These are phyloP conservation scores for Cyclanthera cordifolia DNA, from an alignment of 306 rosid species.

Conservation along the genomic window DNA sequence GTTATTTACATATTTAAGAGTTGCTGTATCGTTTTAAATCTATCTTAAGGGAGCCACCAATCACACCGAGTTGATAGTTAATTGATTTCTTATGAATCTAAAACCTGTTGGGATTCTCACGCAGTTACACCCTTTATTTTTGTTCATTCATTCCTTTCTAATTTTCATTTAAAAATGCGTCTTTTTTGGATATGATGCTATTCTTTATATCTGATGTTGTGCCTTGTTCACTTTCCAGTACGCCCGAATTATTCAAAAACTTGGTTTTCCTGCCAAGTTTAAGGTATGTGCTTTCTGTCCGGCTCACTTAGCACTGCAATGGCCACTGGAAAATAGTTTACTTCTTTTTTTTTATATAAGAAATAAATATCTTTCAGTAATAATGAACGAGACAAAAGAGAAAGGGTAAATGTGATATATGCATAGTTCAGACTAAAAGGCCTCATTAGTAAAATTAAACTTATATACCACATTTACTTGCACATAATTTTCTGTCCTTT, in stretches of 20 bases:
- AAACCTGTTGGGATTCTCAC: background rate
- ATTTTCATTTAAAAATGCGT: too few species aligned
- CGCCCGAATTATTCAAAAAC: constrained; percentile 87
- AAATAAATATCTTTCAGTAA: background rate
- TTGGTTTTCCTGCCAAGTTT: constrained; percentile 76
- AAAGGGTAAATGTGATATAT: background rate
- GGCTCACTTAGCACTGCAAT: background rate
- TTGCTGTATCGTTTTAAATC: background rate
- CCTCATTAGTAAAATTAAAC: too few species aligned
- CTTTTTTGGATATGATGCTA: background rate
- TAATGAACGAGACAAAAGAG: background rate
- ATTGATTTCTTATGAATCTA: background rate
- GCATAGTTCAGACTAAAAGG: background rate
- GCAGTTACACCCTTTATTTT: background rate
- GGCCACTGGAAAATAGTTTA: too few species aligned
- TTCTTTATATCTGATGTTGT: constrained; percentile 11
- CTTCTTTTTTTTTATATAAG: too few species aligned
- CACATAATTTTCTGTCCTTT: background rate
- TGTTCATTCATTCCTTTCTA: too few species aligned
- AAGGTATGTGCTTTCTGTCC: constrained; percentile 35
- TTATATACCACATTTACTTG: background rate
- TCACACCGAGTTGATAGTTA: background rate
- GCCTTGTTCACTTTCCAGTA: constrained; percentile 37
- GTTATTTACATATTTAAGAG: background rate
- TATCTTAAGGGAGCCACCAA: too few species aligned